Conservation (phyloP, 805 yeast genomes). For the Komagataella mondaviorum region DNA sequence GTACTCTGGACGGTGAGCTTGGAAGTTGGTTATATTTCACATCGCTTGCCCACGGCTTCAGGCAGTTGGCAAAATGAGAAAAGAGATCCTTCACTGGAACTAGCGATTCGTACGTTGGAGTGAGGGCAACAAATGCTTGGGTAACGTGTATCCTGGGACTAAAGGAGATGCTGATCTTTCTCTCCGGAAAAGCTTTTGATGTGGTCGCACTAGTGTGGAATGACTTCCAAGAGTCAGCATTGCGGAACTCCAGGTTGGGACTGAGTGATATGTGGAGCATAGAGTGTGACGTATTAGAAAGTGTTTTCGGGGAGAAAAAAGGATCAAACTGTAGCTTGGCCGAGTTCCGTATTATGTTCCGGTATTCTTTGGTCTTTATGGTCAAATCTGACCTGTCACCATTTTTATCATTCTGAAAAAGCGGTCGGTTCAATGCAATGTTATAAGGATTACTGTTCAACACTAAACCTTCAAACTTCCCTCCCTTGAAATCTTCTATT, state of each 20-base stretch:
- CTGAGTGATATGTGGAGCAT: background rate
- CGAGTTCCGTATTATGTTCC: background rate
- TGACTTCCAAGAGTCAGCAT: background rate
- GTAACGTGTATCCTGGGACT: background rate
- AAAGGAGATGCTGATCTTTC: background rate
- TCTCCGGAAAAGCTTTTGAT: background rate
- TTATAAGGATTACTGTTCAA: background rate
- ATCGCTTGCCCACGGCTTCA: background rate
- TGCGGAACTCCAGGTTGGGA: background rate
- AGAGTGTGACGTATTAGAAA: background rate
- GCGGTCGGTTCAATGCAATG: background rate
- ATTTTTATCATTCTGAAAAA: background rate
- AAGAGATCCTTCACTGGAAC: background rate
- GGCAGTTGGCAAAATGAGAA: background rate
- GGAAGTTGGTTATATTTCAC: background rate
- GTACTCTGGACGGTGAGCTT: background rate
- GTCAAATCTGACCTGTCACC: background rate
- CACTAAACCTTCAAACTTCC: background rate
- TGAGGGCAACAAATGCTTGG: background rate
- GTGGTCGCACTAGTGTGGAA: background rate
- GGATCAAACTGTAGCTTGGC: background rate
- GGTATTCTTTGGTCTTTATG: background rate
- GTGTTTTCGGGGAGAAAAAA: background rate
- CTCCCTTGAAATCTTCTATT: background rate
- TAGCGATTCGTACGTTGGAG: background rate